Evolutionary conservation across 768 basidiomycete genomes (phyloP), one percentile per base, ranked within the genome.

Genomic region (Dictyophora rubrovolvata): DNA sequence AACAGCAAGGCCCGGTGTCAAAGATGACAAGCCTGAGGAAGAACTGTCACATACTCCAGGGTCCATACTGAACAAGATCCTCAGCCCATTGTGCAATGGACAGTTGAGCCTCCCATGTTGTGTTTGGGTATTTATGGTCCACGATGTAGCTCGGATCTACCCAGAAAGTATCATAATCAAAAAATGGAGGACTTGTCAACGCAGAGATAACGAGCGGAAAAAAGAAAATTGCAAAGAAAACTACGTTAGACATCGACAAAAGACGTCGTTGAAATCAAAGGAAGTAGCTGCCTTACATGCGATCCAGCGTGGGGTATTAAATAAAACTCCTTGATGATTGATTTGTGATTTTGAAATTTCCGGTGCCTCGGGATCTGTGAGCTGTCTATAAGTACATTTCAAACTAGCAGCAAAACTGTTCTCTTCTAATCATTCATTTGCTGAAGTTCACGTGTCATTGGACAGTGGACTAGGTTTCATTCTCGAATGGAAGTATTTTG

Each of bases 41-140:
- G 50, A 21, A 17, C 20, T 49, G 18, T 18, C 16, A 51, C 48
- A 7, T 46, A 57, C 57, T 59, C 57, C 57, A 59, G 1, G 57
- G 57, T 21, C 57, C 57, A 22, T 28, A 50, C 17, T 28, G 12
- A n/a, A 23, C 48, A 4, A 59, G 49, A 14, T 28, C 50, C 17
- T 49, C 50, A 12, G 57, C 57, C 50, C 50, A 59, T 22, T 34
- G 23, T 8, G 42, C 48, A 28, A 59, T 47, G 23, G 57, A 5
- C 10, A 50, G 21, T 22, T 48, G 22, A 10, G 57, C 57, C 18
- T 59, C 48, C 11, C 48, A 23, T 21, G 57, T 59, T 34, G 53
- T 59, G 20, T 33, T 33, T 2, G 28, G 21, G 18, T 14, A 51
- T 16, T 22, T 34, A 51, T 18, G 12, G 20, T 34, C 18, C 16